Evolutionary conservation across 768 basidiomycete species (phyloP).

Genomic region (Boletus sp.): DNA sequence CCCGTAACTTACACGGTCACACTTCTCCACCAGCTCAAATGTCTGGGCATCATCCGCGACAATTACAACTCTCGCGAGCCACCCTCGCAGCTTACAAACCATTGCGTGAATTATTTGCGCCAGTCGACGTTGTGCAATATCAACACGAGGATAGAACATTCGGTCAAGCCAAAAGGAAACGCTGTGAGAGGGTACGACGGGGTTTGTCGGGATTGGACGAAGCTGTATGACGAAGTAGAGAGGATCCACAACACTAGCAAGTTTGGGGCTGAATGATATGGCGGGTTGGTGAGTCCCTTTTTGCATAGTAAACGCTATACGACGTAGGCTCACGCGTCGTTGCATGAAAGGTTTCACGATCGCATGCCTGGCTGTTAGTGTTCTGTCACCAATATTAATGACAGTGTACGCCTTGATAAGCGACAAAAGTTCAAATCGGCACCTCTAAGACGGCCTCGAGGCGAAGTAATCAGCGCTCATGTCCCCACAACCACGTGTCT

Average conservation of each 20-base stretch:
- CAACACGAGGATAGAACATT: conserved; percentile 13
- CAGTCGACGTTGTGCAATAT: conserved; percentile 14
- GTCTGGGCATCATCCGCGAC: conserved; percentile 11
- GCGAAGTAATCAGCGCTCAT: neutral
- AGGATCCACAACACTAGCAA: conserved; percentile 1
- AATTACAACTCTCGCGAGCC: conserved; percentile 1
- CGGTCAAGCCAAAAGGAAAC: conserved; percentile 6
- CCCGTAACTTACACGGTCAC: conserved; percentile 13
- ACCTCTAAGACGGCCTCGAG: neutral
- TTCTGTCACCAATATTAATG: neutral
- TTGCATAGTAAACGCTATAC: neutral
- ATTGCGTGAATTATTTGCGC: conserved; percentile 10
- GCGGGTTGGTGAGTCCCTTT: too few relatives aligned
- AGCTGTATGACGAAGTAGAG: conserved; percentile 12
- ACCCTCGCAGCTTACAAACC: conserved; percentile 8
- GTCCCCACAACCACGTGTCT: neutral
- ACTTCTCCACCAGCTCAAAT: conserved; percentile 13
- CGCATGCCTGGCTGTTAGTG: neutral
- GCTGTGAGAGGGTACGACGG: conserved; percentile 10
- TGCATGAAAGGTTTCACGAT: neutral
- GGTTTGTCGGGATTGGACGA: conserved; percentile 14
- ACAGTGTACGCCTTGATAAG: neutral
- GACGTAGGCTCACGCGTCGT: neutral
- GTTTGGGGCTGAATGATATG: neutral
- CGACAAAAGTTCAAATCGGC: neutral